These are phyloP conservation scores for Aspergillus nanangensis DNA, from an alignment of 495 filamentous ascomycete species.

Conservation along the genomic window DNA sequence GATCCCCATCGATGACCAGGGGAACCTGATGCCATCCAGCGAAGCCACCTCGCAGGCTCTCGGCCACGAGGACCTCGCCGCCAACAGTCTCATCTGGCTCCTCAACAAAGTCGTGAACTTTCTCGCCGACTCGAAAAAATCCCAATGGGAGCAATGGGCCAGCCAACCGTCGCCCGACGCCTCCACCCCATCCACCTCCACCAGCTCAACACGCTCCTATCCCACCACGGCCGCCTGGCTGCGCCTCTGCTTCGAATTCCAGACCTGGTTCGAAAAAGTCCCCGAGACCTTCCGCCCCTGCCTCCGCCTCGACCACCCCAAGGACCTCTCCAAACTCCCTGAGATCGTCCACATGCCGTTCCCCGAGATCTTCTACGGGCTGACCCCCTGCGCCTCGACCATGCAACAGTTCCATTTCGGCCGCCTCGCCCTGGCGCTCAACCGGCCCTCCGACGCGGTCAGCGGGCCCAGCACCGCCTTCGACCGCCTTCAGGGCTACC, in stretches of 20 bases:
- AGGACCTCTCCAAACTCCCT: slow-evolving; percentile 20
- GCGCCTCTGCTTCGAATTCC: slow-evolving; percentile 33
- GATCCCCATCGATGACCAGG: slow-evolving; percentile 26
- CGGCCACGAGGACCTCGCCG: slow-evolving; percentile 29
- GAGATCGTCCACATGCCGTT: slow-evolving; percentile 27
- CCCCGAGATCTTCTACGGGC: slow-evolving; percentile 33
- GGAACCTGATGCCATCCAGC: slow-evolving; percentile 10
- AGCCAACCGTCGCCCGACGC: slow-evolving; percentile 14
- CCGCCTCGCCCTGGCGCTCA: slow-evolving; percentile 33
- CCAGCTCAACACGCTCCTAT: slow-evolving; percentile 7
- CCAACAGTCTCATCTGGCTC: slow-evolving; percentile 34
- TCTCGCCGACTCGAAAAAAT: slow-evolving; percentile 29
- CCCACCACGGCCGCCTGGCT: slow-evolving; percentile 33
- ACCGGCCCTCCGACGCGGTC: slow-evolving; percentile 31
- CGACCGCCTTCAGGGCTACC: slow-evolving; percentile 35
- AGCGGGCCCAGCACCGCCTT: slow-evolving; percentile 34
- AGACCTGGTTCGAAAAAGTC: slow-evolving; percentile 37
- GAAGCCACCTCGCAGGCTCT: background rate
- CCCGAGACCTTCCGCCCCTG: slow-evolving; percentile 40
- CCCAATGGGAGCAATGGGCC: slow-evolving; percentile 33
- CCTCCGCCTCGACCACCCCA: slow-evolving; percentile 32
- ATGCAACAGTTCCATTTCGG: slow-evolving; percentile 43
- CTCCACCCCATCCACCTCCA: slow-evolving; percentile 1
- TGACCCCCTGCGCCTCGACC: slow-evolving; percentile 29
- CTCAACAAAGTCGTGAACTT: slow-evolving; percentile 36